Base-by-base conservation (phyloP, 305 asterid species). In the Andrographis paniculata region DNA sequence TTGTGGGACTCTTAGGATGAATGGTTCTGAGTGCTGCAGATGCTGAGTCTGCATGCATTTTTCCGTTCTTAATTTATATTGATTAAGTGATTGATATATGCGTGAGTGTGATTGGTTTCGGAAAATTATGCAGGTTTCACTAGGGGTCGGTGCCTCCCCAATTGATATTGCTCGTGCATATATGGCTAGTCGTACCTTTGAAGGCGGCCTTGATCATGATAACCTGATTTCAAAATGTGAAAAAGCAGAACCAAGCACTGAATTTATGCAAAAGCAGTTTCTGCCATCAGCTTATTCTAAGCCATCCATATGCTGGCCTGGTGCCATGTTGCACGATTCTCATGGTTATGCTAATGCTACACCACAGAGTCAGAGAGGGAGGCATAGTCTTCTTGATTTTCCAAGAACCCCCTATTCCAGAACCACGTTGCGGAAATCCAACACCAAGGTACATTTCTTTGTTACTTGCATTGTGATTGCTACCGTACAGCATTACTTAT, bases 371-470 rank as follows among this genome's bases (percentile, higher is more conserved):
- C 89, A 73, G 76, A 80, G 75, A 58, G 62, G 55, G 63, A 75
- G 78, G 59, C 64, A 52, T 30, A 79, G 78, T 66, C 64, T 74
- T 58, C 85, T 69, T 53, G 87, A 84, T 74, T 81, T 79, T 65
- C 83, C 94, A 11, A 70, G 88, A 60, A 92, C 96, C 35, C 99
- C 96, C 37, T 83, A 87, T 65, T 81, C 96, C 24, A 75, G 94
- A 71, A 66, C 80, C 36, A 64, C 66, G 38, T 58, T 69, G 40
- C 69, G 85, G 0, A 86, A 81, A 60, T 75, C 95, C 60, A 61
- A 77, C 52, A 45, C 71, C 52, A 72, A 76, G 95, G 99, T 86
- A 71, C 42, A 50, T 33, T 33, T 33, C 24, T 53, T 23, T 40
- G 21, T 27, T 56, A 59, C 47, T 36, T 42, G 20, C 48, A 19